A percentile compares a stretch with the other conserved stretches of the same genome.
Evolutionary conservation across 768 basidiomycete genomes (phyloP).

Genomic region (Lactarius indigo): DNA sequence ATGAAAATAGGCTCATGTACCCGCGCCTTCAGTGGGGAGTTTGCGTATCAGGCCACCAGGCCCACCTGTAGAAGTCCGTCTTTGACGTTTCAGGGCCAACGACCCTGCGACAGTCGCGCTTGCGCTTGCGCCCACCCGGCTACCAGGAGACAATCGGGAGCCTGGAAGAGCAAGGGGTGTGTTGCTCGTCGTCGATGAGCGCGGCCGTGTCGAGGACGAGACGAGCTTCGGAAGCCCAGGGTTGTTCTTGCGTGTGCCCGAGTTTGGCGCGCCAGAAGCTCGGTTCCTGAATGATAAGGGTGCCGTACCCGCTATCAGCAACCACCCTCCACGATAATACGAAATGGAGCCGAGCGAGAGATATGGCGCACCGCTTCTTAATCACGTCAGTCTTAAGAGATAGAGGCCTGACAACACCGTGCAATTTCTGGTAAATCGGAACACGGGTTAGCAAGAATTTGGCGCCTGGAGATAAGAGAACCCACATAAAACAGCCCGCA

Average conservation of each 20-base stretch:
- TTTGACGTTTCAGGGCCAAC: slow-evolving; percentile 69
- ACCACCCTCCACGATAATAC: neutral
- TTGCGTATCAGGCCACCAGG: slow-evolving; percentile 19
- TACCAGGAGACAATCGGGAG: slow-evolving; percentile 38
- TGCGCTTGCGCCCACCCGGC: slow-evolving; percentile 30
- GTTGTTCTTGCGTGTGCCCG: slow-evolving; percentile 58
- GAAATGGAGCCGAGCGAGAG: neutral
- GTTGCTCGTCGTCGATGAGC: slow-evolving; percentile 63
- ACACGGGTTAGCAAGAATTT: slow-evolving; percentile 16
- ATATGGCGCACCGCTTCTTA: slow-evolving; percentile 74
- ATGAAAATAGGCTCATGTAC: slow-evolving; percentile 5
- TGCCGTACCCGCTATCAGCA: slow-evolving; percentile 11
- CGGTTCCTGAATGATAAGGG: slow-evolving; percentile 55
- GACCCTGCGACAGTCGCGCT: slow-evolving; percentile 28
- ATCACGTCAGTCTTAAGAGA: slow-evolving; percentile 97
- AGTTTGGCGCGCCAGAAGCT: slow-evolving; percentile 70
- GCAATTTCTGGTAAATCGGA: slow-evolving; percentile 66
- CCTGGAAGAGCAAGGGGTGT: slow-evolving; percentile 46
- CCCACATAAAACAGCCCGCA: slow-evolving; percentile 91
- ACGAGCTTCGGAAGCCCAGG: slow-evolving; percentile 69
- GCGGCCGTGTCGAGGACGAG: slow-evolving; percentile 66
- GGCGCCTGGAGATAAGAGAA: slow-evolving; percentile 29
- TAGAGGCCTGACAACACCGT: slow-evolving; percentile 90
- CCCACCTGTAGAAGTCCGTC: slow-evolving; percentile 56
- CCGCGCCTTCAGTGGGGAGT: slow-evolving; percentile 14